Percentiles rank a stretch among this genome's conserved stretches.
phyloP scores from a whole-genome alignment of 306 rosid genomes.

The Pueraria montana region DNA sequence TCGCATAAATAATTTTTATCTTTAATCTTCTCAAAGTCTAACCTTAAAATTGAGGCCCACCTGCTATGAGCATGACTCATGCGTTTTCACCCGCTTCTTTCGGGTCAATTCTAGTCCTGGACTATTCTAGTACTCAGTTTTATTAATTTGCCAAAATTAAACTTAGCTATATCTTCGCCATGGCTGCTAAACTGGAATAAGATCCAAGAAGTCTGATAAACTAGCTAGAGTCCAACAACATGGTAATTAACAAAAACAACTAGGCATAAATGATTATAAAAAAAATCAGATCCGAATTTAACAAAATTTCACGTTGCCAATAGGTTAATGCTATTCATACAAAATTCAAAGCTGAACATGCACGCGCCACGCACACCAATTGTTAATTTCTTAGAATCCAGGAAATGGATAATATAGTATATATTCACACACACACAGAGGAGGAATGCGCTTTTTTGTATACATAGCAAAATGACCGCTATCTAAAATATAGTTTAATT shows the following conservation, averaged over 20 bases:
- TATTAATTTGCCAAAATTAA: neutral
- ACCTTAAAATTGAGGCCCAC: constrained; percentile 56
- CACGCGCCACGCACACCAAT: neutral
- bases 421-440: neutral
- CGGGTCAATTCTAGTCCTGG: constrained; percentile 45
- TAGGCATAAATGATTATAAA: neutral
- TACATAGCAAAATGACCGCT: neutral
- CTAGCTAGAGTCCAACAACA: neutral
- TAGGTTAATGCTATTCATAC: neutral
- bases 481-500: no score
- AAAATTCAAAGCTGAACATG: constrained; percentile 10
- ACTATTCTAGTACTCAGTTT: neutral
- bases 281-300: neutral
- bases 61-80: constrained; percentile 46
- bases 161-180: neutral
- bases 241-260: neutral
- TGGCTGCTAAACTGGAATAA: neutral
- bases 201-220: neutral
- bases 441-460: neutral
- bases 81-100: constrained; percentile 56
- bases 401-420: neutral
- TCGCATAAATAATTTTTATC: constrained; percentile 43
- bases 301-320: neutral
- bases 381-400: neutral
- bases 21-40: constrained; percentile 46